Evolutionary conservation across 2,329 filamentous ascomycete species (phyloP), one percentile per base, ranked within the genome.

Genomic region (Monosporascus sp.): DNA sequence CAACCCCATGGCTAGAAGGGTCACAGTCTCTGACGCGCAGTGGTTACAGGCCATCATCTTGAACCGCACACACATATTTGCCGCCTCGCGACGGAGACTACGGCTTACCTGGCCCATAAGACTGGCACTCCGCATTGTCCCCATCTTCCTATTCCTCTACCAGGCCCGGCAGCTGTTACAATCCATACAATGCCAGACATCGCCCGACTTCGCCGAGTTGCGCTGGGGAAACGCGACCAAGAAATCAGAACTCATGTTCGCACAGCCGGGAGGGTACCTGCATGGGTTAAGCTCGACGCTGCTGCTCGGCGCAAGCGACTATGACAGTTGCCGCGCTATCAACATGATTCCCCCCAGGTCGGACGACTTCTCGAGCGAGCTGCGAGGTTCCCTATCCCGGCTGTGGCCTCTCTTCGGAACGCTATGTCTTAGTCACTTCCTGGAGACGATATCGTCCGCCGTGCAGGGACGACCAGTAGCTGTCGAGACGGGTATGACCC

Each of bases 11-110:
- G 11, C 4, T 14, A 14, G 31, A 35, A 35, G 43, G 35, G 38
- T 41, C 25, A 52, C 35, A 9, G n/a, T 48, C 47, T 44, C 57
- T 62, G 52, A 59, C 55, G 20, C 52, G 35, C 15, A 49, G 44
- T 37, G 44, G 41, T 31, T 49, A 24, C 55, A 86, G 82, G 90
- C 90, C 22, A 82, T 97, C 54, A 74, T 97, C 53, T 77, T 97
- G 24, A 97, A 97, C 68, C 84, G 94, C 53, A 95, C 94, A 6
- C 87, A 92, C 54, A 94, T 97, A 61, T 97, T 96, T 70, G 93
- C 91, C 43, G 93, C 92, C 0, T 93, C 90, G 15, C 81, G 94
- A 56, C 82, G 92, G 50, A 84, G 89, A 50, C 76, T 97, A n/a
- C 80, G 81, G 9, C 77, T 97, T 2, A 80, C 81, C 52, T 93